Evolutionary conservation across 2,329 filamentous ascomycete genomes (phyloP).

Genomic region (Aspergillus terreus): DNA sequence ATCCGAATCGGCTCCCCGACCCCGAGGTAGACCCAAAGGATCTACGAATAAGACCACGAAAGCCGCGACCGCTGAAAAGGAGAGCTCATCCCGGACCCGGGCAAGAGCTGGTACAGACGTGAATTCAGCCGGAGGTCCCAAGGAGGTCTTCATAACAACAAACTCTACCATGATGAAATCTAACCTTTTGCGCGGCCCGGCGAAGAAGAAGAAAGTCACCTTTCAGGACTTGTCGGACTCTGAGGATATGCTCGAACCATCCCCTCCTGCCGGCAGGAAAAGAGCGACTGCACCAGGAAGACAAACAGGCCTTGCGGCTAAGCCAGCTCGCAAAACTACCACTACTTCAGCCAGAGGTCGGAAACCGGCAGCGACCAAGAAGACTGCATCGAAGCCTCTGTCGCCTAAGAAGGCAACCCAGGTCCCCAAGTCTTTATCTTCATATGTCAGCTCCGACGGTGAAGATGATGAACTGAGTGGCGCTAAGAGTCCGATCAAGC

Average conservation of each 20-base stretch:
- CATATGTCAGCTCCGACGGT: slow-evolving; percentile 35
- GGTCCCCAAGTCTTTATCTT: slow-evolving; percentile 37
- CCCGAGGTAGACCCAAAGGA: slow-evolving; percentile 30
- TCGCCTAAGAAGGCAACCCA: slow-evolving; percentile 49
- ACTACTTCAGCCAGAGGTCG: slow-evolving; percentile 26
- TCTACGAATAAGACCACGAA: slow-evolving; percentile 14
- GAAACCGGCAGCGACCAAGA: slow-evolving; percentile 31
- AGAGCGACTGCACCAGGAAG: slow-evolving; percentile 19
- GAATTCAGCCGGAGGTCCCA: slow-evolving; percentile 14
- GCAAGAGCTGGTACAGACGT: slow-evolving; percentile 4
- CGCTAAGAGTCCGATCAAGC: slow-evolving; percentile 32
- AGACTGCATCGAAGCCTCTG: slow-evolving; percentile 33
- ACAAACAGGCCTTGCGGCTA: slow-evolving; percentile 40
- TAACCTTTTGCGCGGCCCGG: slow-evolving; percentile 27
- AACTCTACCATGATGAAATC: slow-evolving; percentile 27
- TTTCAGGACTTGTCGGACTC: slow-evolving; percentile 42
- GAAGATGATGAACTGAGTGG: slow-evolving; percentile 43
- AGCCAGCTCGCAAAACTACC: slow-evolving; percentile 43
- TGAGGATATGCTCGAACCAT: slow-evolving; percentile 33
- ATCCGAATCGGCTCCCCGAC: slow-evolving; percentile 14
- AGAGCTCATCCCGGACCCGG: slow-evolving; percentile 13
- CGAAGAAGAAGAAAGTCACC: slow-evolving; percentile 45
- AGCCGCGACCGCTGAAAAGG: slow-evolving; percentile 9
- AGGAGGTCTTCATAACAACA: slow-evolving; percentile 25
- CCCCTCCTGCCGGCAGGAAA: slow-evolving; percentile 22